Percentiles rank a stretch among this genome's conserved stretches.
These are phyloP conservation scores for Aspergillus chevalieri DNA, from an alignment of 2,329 filamentous ascomycete species.

Conservation along the genomic window DNA sequence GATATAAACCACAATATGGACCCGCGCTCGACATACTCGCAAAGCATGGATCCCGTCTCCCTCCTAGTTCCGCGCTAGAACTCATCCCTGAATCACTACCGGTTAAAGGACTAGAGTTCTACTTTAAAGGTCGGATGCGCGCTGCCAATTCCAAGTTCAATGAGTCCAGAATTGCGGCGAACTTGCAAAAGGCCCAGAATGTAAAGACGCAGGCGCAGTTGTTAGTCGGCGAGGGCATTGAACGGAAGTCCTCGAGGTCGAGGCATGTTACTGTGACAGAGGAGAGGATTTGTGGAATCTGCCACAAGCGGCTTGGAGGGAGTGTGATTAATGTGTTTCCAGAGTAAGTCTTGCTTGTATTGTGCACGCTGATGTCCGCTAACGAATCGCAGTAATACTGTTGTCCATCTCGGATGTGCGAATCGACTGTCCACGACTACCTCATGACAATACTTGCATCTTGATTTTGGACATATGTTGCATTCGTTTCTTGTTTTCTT, in stretches of 20 bases:
- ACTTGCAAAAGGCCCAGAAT: constrained; percentile 70
- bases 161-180: constrained; percentile 69
- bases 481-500: constrained; percentile 1
- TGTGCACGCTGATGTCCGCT: constrained; percentile 6
- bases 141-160: constrained; percentile 76
- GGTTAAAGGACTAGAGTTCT: constrained; percentile 73
- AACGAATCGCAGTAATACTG: constrained; percentile 41
- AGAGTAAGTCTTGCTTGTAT: constrained; percentile 51
- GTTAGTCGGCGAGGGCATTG: constrained; percentile 61
- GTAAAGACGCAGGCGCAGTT: constrained; percentile 69
- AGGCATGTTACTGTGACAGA: constrained; percentile 75
- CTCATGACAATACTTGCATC: constrained; percentile 12
- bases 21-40: constrained; percentile 84
- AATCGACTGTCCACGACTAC: constrained; percentile 34
- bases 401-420: constrained; percentile 77
- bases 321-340: constrained; percentile 87
- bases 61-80: constrained; percentile 76
- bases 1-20: constrained; percentile 64
- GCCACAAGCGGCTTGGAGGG: constrained; percentile 84
- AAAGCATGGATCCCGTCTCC: constrained; percentile 84
- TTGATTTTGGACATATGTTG: constrained; percentile 4
- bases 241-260: constrained; percentile 50
- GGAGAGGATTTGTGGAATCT: constrained; percentile 84
- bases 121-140: constrained; percentile 87
- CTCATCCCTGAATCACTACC: constrained; percentile 78